These are phyloP conservation scores for Populus alba DNA, from an alignment of 345 rosid genomes.

Conservation along the genomic window DNA sequence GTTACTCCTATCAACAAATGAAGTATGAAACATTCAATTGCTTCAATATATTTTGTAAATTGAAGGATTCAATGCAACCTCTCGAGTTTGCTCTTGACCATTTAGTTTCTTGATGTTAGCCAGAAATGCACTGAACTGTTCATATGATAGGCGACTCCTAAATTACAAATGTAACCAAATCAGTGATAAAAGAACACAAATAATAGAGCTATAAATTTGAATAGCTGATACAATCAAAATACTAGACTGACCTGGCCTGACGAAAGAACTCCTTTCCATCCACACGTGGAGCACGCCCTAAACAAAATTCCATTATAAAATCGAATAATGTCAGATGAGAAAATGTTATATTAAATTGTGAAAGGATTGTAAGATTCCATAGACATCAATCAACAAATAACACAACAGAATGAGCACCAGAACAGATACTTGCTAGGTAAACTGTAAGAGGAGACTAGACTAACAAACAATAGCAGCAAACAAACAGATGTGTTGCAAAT, in stretches of 20 bases:
- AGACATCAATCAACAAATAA: not conserved
- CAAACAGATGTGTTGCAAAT: too few species aligned
- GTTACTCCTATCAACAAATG: not conserved
- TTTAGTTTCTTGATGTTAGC: slow-evolving; percentile 90
- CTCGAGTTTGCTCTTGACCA: slow-evolving; percentile 83
- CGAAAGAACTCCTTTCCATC: slow-evolving; percentile 99
- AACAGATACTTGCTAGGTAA: not conserved
- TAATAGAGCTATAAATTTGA: not conserved
- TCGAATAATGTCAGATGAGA: slow-evolving; percentile 7
- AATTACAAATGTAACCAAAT: slow-evolving; percentile 7
- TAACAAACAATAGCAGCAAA: too few species aligned
- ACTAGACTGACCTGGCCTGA: slow-evolving; percentile 69
- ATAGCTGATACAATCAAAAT: not conserved
- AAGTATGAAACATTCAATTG: not conserved
- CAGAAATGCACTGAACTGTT: slow-evolving; percentile 91
- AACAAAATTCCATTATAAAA: slow-evolving; percentile 5
- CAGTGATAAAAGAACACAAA: not conserved
- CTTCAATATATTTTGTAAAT: not conserved
- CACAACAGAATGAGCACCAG: not conserved
- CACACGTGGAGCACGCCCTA: slow-evolving; percentile 62
- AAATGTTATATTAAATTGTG: not conserved
- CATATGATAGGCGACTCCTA: slow-evolving; percentile 89
- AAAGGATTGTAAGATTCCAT: not conserved
- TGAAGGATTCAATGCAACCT: slow-evolving; percentile 39
- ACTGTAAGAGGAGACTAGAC: not conserved